These are phyloP conservation scores for Chalaropsis thielavioides DNA, from an alignment of 2,329 filamentous ascomycete genomes.

Conservation along the genomic window DNA sequence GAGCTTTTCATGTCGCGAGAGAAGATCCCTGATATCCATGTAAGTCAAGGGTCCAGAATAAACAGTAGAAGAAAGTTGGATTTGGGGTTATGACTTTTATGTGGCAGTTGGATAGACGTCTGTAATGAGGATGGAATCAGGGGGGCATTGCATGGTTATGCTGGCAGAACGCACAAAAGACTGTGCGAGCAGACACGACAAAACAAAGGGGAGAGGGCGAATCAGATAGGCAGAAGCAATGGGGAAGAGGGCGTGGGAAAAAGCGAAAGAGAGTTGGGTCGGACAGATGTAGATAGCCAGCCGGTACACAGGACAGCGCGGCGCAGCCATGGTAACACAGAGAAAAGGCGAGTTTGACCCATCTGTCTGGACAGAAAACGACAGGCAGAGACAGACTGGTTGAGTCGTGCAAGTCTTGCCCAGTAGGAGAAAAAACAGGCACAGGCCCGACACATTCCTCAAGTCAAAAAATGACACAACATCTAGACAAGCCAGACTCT, in stretches of 20 bases:
- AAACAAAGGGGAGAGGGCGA: background rate
- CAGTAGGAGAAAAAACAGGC: background rate
- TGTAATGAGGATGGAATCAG: background rate
- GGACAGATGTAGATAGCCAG: background rate
- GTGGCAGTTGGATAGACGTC: background rate
- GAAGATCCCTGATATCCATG: slow-evolving; percentile 50
- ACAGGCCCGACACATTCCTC: background rate
- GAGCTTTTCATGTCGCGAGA: slow-evolving; percentile 50
- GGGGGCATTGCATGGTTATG: background rate
- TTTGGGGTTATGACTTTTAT: background rate
- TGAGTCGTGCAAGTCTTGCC: background rate
- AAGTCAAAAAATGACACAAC: background rate
- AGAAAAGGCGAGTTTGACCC: background rate
- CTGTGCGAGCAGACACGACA: background rate
- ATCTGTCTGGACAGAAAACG: background rate
- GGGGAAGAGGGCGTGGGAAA: background rate
- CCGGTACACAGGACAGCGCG: background rate
- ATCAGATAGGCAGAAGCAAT: background rate
- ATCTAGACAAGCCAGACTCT: background rate
- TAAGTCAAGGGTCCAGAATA: slow-evolving; percentile 27
- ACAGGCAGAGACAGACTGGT: background rate
- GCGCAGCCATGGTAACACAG: background rate
- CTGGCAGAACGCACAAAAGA: background rate
- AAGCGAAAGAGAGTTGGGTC: background rate
- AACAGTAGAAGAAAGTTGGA: background rate